phyloP scores from a whole-genome alignment of 768 basidiomycete genomes.

The Boletus subparvulus region DNA sequence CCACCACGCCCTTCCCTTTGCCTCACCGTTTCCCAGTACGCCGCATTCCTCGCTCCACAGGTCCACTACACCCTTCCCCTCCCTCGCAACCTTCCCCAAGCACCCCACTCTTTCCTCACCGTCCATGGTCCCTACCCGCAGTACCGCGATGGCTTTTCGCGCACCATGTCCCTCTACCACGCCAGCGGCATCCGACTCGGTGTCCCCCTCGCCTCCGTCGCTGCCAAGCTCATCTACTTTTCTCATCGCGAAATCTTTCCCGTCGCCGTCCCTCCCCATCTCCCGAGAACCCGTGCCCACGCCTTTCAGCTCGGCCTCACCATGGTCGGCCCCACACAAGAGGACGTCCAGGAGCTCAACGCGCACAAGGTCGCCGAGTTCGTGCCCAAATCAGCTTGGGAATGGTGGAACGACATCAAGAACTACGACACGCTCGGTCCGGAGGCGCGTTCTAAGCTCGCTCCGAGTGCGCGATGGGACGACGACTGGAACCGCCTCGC shows the following conservation, averaged over 20 bases:
- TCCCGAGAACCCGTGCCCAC: constrained; percentile 33
- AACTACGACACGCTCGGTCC: constrained; percentile 21
- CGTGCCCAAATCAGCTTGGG: constrained; percentile 8
- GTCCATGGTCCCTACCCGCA: constrained; percentile 49
- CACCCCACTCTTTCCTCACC: constrained; percentile 33
- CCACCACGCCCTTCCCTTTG: neutral
- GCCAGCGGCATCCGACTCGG: constrained; percentile 26
- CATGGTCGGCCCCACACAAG: constrained; percentile 47
- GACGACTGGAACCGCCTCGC: constrained; percentile 56
- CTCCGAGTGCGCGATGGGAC: constrained; percentile 51
- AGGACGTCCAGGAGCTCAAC: constrained; percentile 62
- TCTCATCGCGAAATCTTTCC: constrained; percentile 52
- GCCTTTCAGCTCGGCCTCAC: constrained; percentile 26
- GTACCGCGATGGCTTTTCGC: constrained; percentile 40
- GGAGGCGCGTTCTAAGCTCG: constrained; percentile 26
- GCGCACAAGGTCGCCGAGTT: constrained; percentile 38
- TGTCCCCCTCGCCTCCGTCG: constrained; percentile 49
- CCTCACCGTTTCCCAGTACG: constrained; percentile 41
- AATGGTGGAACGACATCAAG: constrained; percentile 24
- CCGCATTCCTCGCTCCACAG: constrained; percentile 58
- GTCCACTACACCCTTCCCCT: constrained; percentile 59
- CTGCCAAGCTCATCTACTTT: constrained; percentile 65
- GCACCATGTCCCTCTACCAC: constrained; percentile 30
- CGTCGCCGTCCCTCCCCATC: constrained; percentile 42
- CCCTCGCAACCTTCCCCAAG: constrained; percentile 10